Conservation (phyloP, 352 stramenopile species). For the Phytophthora pisi region DNA sequence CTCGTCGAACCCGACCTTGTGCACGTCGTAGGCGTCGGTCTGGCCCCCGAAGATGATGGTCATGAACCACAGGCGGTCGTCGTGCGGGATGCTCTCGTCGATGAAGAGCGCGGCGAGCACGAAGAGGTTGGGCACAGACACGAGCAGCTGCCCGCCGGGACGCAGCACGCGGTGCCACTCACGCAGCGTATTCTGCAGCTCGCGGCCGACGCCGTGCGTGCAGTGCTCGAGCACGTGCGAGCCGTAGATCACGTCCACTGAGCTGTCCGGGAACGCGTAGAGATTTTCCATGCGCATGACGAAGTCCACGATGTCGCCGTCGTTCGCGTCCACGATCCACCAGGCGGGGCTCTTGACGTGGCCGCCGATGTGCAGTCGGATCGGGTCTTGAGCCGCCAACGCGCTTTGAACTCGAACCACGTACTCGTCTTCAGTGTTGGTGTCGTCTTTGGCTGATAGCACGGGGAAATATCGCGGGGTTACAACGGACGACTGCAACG, state of each 20-base stretch:
- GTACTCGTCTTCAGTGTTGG: constrained; percentile 47
- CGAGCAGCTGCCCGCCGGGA: constrained; percentile 58
- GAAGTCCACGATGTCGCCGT: constrained; percentile 60
- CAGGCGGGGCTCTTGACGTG: constrained; percentile 49
- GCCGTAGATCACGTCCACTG: constrained; percentile 67
- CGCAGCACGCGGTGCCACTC: constrained; percentile 79
- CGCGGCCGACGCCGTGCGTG: constrained; percentile 56
- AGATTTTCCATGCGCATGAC: constrained; percentile 71
- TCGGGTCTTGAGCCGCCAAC: constrained; percentile 31
- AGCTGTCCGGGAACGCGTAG: constrained; percentile 63
- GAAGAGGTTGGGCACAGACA: constrained; percentile 72
- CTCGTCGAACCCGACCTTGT: constrained; percentile 80
- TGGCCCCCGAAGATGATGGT: constrained; percentile 79
- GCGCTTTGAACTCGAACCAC: constrained; percentile 39
- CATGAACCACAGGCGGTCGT: constrained; percentile 72
- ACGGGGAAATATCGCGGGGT: constrained; percentile 41
- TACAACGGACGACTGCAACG: constrained; percentile 22
- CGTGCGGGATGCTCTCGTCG: constrained; percentile 52
- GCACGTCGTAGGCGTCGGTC: constrained; percentile 67
- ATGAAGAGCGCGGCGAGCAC: constrained; percentile 65
- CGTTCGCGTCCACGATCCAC: constrained; percentile 75
- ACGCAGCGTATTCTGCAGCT: constrained; percentile 53
- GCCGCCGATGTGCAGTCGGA: constrained; percentile 73
- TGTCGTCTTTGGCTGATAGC: constrained; percentile 41
- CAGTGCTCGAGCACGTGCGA: constrained; percentile 83